Base-by-base conservation (phyloP, 345 rosid species). In the Lepidium didymum region DNA sequence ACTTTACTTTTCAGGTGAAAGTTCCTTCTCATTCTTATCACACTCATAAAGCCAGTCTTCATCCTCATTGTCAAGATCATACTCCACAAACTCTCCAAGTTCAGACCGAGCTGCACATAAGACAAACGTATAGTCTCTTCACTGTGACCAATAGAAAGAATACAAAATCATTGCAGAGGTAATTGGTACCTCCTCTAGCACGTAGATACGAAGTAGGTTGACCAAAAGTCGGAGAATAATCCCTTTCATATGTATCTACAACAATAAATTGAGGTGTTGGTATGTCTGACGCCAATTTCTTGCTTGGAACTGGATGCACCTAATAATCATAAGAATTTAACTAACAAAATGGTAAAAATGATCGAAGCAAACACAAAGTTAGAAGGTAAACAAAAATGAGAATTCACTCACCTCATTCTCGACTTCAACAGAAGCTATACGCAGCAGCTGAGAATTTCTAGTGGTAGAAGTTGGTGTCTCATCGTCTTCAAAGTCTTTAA, bases 61-160 rank as follows among this genome's bases (percentile, higher is more conserved):
- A 77, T 94, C 99, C 70, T 94, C 99, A 72, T 94, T 94, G 76
- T 91, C 99, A 59, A 94, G 76, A 82, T 94, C 97, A 73, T 91
- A 94, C 82, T 94, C 99, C 60, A 94, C 87, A 83, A 94, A 94
- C 23, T 94, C 97, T 42, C 96, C 99, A 77, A 94, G 80, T 86
- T 91, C 99, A 25, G 99, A 89, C 72, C 99, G 82, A 59, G 96
- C 99, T 91, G 79, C 82, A 79, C 3, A 51, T 4, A 40, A 37
- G 31, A 68, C 34, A 63, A 14, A 64, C n/a, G 15, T 37, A 46
- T 19, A 50, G 14, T 41, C 53, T 52, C 62, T 15, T 10, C 55
- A 50, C 27, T 4, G 27, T 12, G 13, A 50, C 10, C 13, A 5
- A 56, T 7, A 57, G 19, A 12, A 58, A 13, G 47, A 58, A 21